Evolutionary conservation across 1,139 yeast species (phyloP).

Genomic region (Lodderomyces margitis): DNA sequence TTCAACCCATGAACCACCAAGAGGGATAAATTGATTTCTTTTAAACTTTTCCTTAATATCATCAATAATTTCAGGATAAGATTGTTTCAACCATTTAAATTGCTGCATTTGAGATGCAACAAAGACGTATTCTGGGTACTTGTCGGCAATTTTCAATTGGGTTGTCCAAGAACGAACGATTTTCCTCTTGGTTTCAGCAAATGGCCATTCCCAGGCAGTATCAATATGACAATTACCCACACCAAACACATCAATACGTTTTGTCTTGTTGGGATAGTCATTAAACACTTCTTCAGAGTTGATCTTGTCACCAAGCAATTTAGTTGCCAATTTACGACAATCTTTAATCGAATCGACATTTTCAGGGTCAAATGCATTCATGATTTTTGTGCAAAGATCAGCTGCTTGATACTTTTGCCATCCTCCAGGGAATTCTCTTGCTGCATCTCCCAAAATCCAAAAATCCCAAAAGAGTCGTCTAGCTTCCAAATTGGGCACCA

Average conservation of each 20-base stretch:
- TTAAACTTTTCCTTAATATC: slow-evolving; percentile 64
- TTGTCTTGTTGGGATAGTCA: slow-evolving; percentile 17
- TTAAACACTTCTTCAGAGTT: slow-evolving; percentile 65
- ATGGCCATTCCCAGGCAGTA: slow-evolving; percentile 98
- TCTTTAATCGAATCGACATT: slow-evolving; percentile 47
- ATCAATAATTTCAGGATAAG: slow-evolving; percentile 76
- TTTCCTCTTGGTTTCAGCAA: slow-evolving; percentile 90
- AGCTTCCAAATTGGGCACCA: slow-evolving; percentile 79
- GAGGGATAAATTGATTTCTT: slow-evolving; percentile 76
- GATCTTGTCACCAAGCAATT: slow-evolving; percentile 61
- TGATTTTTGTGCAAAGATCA: slow-evolving; percentile 70
- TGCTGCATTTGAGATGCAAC: slow-evolving; percentile 97
- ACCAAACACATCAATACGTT: slow-evolving; percentile 59
- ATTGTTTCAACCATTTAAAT: slow-evolving; percentile 82
- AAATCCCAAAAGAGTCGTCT: slow-evolving; percentile 76
- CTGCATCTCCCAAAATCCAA: slow-evolving; percentile 87
- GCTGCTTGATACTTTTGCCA: slow-evolving; percentile 88
- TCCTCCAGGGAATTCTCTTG: slow-evolving; percentile 74
- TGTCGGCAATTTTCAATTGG: slow-evolving; percentile 78
- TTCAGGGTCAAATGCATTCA: slow-evolving; percentile 72
- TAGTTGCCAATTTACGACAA: slow-evolving; percentile 67
- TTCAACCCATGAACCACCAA: slow-evolving; percentile 98
- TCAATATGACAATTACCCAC: slow-evolving; percentile 96
- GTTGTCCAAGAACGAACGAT: slow-evolving; percentile 95
- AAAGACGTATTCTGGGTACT: slow-evolving; percentile 89